Evolutionary conservation across 2,329 filamentous ascomycete species (phyloP).

Genomic region (Fusarium haematococcum): DNA sequence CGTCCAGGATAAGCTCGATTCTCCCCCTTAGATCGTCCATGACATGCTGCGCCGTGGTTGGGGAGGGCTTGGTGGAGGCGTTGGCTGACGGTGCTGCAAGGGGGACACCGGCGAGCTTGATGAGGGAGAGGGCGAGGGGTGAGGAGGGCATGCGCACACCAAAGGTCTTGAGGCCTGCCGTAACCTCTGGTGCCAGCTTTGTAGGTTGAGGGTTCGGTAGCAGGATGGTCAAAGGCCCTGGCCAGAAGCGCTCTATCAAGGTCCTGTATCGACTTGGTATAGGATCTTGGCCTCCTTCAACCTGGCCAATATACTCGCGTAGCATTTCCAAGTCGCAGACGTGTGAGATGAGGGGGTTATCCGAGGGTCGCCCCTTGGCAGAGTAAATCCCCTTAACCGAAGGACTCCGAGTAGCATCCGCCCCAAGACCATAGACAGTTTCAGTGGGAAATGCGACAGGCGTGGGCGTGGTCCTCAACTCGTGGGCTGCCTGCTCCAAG

Average conservation of each 20-base stretch:
- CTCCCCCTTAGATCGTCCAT: conserved; percentile 83
- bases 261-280: conserved; percentile 82
- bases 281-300: conserved; percentile 46
- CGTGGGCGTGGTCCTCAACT: conserved; percentile 72
- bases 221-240: conserved; percentile 91
- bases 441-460: conserved; percentile 98
- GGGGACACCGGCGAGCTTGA: conserved; percentile 80
- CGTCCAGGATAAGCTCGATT: conserved; percentile 90
- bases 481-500: conserved; percentile 73
- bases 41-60: conserved; percentile 91
- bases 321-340: conserved; percentile 85
- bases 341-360: conserved; percentile 97
- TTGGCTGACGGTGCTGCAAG: conserved; percentile 95
- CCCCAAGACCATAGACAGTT: conserved; percentile 97
- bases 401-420: conserved; percentile 86
- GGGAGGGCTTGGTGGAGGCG: conserved; percentile 91
- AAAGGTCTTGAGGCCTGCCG: conserved; percentile 85
- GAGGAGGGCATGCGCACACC: conserved; percentile 91
- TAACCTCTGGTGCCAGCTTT: conserved; percentile 88
- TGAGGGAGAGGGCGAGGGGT: conserved; percentile 87
- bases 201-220: conserved; percentile 79
- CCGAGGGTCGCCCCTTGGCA: conserved; percentile 89
- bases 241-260: conserved; percentile 89
- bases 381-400: conserved; percentile 93
- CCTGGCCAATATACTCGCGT: conserved; percentile 66